Percentiles rank a stretch among this genome's conserved stretches.
Conservation (phyloP, 164 flowering plant species). For the Dillenia turbinata region DNA sequence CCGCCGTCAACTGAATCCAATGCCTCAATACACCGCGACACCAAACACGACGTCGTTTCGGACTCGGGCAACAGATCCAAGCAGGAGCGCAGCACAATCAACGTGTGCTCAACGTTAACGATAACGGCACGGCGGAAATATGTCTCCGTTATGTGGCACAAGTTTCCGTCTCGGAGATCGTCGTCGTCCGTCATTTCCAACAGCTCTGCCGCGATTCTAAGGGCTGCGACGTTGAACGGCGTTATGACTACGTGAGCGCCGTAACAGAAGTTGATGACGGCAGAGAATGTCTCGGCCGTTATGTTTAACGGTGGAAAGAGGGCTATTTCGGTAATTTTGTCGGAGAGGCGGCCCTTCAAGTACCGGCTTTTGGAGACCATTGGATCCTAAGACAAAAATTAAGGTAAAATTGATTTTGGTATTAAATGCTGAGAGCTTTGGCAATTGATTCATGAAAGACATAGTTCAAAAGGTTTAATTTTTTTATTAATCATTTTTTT, state of each 20-base stretch:
- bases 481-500: not conserved
- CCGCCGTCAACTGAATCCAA: conserved; percentile 19
- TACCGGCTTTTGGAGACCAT: conserved; percentile 46
- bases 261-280: conserved; percentile 63
- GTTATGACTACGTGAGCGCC: conserved; percentile 36
- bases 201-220: conserved; percentile 56
- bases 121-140: conserved; percentile 47
- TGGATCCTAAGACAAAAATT: conserved; percentile 35
- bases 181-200: conserved; percentile 51
- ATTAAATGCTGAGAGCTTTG: conserved; percentile 12
- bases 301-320: conserved; percentile 57
- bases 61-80: conserved; percentile 64
- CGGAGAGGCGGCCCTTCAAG: conserved; percentile 41
- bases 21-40: conserved; percentile 57
- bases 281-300: conserved; percentile 58
- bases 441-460: conserved; percentile 7
- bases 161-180: conserved; percentile 24
- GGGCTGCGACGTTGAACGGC: conserved; percentile 61
- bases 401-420: too few species aligned
- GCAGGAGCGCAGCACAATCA: conserved; percentile 46
- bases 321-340: conserved; percentile 29
- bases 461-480: not conserved
- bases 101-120: conserved; percentile 38
- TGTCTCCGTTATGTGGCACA: conserved; percentile 43
- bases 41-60: conserved; percentile 48